phyloP scores from a whole-genome alignment of 139 green algal genomes.

The Raphidocelis subcapitata region DNA sequence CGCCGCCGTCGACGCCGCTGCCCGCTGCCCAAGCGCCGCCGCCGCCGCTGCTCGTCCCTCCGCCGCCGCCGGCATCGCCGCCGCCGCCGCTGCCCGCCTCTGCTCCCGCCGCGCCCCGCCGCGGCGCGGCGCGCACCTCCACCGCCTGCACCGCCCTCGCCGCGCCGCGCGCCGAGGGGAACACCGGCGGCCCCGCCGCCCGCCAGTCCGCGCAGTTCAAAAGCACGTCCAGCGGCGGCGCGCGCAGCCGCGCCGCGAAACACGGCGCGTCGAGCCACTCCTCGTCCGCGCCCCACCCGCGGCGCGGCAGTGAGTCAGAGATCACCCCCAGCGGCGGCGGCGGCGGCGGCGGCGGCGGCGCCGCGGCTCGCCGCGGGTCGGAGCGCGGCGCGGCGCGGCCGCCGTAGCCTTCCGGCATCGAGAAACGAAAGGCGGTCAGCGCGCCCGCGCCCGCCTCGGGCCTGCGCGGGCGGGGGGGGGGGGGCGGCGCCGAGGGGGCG shows the following conservation, averaged over 20 bases:
- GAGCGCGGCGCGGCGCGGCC: no score
- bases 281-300: slow-evolving; percentile 51
- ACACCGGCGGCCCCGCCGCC: slow-evolving; percentile 43
- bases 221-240: slow-evolving; percentile 39
- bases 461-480: no score
- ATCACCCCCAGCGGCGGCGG: no score
- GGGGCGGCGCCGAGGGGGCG: no score
- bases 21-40: background rate
- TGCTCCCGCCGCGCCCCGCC: background rate
- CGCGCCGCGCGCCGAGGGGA: slow-evolving; percentile 37
- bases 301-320: background rate
- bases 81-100: background rate
- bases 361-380: no score
- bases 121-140: slow-evolving; percentile 24
- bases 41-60: background rate
- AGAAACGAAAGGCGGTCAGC: slow-evolving; percentile 45
- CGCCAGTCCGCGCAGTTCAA: slow-evolving; percentile 58
- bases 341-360: no score
- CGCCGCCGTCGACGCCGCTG: background rate
- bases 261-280: slow-evolving; percentile 45
- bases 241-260: slow-evolving; percentile 50
- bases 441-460: slow-evolving; percentile 56
- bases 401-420: slow-evolving; percentile 24
- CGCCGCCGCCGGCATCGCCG: background rate
- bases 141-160: slow-evolving; percentile 56